Conservation (phyloP, 164 flowering plant genomes). For the Vitis cinerea region DNA sequence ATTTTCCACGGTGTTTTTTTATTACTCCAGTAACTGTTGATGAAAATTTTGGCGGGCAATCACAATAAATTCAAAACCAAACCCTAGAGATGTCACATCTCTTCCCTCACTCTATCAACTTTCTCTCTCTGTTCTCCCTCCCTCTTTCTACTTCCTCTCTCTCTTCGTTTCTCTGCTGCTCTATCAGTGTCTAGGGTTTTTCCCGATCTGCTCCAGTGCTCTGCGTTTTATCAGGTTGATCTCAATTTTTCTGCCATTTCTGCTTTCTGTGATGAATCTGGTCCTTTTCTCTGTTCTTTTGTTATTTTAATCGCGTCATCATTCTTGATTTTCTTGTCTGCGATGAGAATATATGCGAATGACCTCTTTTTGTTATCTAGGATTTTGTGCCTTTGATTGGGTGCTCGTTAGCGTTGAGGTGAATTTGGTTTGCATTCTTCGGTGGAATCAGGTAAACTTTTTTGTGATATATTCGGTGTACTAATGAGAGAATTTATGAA, state of each 20-base stretch:
- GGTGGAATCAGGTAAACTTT: conserved; percentile 3
- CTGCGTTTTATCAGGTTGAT: neutral
- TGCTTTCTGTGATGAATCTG: neutral
- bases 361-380: neutral
- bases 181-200: conserved; percentile 13
- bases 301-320: neutral
- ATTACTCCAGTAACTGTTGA: conserved; percentile 1
- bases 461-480: neutral
- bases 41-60: conserved; percentile 49
- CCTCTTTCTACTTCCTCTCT: conserved; percentile 5
- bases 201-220: neutral
- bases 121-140: neutral
- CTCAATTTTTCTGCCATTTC: neutral
- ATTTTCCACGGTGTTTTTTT: too few relatives aligned
- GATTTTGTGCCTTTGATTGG: neutral
- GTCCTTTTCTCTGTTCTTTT: neutral
- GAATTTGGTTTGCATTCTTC: neutral
- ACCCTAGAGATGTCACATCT: conserved; percentile 33
- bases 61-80: conserved; percentile 37
- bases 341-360: neutral
- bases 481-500: neutral
- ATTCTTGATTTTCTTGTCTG: neutral
- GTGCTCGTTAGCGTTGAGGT: neutral
- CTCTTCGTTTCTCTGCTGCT: conserved; percentile 6
- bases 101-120: neutral